Conservation (phyloP, 106 monocot species). For the Alisma plantagoaquatica region DNA sequence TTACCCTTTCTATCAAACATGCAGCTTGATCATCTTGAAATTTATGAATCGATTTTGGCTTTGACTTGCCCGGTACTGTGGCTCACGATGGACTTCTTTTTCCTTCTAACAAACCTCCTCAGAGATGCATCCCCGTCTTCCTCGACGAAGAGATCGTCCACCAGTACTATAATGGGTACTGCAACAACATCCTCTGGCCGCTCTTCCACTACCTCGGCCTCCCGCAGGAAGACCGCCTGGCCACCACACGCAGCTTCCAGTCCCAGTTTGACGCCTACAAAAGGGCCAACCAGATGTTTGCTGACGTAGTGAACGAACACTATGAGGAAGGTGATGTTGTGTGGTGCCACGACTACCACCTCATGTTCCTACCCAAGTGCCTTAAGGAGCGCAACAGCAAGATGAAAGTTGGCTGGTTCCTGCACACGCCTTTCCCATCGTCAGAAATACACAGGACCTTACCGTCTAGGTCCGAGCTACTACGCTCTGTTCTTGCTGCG, state of each 20-base stretch:
- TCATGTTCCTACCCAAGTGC: slow-evolving; percentile 96
- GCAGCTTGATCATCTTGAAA: background rate
- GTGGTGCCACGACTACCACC: slow-evolving; percentile 98
- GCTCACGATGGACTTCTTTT: background rate
- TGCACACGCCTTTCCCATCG: slow-evolving; percentile 93
- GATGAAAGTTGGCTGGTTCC: slow-evolving; percentile 96
- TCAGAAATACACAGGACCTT: slow-evolving; percentile 84
- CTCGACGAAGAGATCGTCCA: slow-evolving; percentile 98
- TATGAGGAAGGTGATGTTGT: slow-evolving; percentile 98
- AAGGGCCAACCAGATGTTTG: slow-evolving; percentile 93
- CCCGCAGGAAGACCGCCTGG: slow-evolving; percentile 89
- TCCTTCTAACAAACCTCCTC: slow-evolving; percentile 17
- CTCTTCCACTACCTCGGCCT: slow-evolving; percentile 95
- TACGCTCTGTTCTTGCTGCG: slow-evolving; percentile 84
- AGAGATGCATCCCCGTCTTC: slow-evolving; percentile 99
- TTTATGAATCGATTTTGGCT: background rate
- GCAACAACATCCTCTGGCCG: slow-evolving; percentile 97
- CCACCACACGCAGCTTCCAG: slow-evolving; percentile 96
- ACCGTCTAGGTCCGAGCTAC: slow-evolving; percentile 71
- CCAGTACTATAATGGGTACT: slow-evolving; percentile 98
- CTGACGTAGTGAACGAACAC: slow-evolving; percentile 83
- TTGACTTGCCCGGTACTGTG: too few species aligned
- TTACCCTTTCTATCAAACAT: background rate
- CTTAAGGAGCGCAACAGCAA: slow-evolving; percentile 79
- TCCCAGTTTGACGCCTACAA: slow-evolving; percentile 97